phyloP scores from a whole-genome alignment of 2,329 filamentous ascomycete genomes.

The Cercospora beticola region DNA sequence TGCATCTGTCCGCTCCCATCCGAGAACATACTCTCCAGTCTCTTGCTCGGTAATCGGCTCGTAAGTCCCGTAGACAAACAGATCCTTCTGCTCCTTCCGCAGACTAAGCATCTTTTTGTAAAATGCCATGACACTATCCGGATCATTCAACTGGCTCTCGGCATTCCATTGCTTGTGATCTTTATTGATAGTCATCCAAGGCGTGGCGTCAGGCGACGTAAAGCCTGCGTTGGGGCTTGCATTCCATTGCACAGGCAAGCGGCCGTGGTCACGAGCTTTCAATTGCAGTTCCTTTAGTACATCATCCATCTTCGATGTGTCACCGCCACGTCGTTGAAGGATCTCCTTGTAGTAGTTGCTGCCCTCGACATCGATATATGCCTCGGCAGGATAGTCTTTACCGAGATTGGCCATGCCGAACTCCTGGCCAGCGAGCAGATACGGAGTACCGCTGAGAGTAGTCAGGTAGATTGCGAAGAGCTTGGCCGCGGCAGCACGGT shows the following conservation, averaged over 20 bases:
- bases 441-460: conserved; percentile 48
- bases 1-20: conserved; percentile 3
- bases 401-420: conserved; percentile 59
- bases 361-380: conserved; percentile 54
- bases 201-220: conserved; percentile 38
- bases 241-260: conserved; percentile 69
- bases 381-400: conserved; percentile 42
- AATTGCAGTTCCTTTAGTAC: conserved; percentile 14
- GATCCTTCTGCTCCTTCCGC: conserved; percentile 24
- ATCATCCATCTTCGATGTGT: conserved; percentile 10
- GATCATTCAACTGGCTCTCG: conserved; percentile 47
- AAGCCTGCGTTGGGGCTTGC: conserved; percentile 59
- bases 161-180: conserved; percentile 21
- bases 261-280: conserved; percentile 45
- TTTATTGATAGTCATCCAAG: conserved; percentile 24
- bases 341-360: conserved; percentile 54
- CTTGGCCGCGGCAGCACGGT: conserved; percentile 54
- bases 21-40: conserved; percentile 31
- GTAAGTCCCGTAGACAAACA: conserved; percentile 29
- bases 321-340: conserved; percentile 32
- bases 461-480: conserved; percentile 44
- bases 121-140: conserved; percentile 56
- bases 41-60: conserved; percentile 21
- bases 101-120: conserved; percentile 49
- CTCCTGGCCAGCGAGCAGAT: conserved; percentile 66